A percentile compares a stretch with the other conserved stretches of the same genome.
Evolutionary conservation across 352 stramenopile species (phyloP).

Genomic region (Globisporangium nagaii): DNA sequence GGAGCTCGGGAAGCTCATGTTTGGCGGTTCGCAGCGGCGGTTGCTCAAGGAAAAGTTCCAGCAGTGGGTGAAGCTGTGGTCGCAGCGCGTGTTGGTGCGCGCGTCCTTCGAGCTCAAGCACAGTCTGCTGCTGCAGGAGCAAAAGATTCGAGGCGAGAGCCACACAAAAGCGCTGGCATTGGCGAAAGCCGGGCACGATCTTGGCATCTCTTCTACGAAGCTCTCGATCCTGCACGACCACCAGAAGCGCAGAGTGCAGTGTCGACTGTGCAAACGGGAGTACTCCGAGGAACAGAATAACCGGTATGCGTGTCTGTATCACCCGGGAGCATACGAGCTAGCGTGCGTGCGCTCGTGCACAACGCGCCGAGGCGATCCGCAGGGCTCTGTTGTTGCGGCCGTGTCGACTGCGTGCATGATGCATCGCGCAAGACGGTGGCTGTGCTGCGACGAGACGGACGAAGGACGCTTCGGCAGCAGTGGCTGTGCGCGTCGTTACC

Average conservation of each 20-base stretch:
- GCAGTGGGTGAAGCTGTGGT: slow-evolving; percentile 58
- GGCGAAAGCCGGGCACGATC: background rate
- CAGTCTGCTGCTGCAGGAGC: slow-evolving; percentile 47
- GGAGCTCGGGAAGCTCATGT: slow-evolving; percentile 50
- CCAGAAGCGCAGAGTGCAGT: slow-evolving; percentile 46
- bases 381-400: background rate
- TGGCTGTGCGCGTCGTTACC: slow-evolving; percentile 49
- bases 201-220: slow-evolving; percentile 11
- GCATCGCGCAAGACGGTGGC: slow-evolving; percentile 61
- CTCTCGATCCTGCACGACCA: slow-evolving; percentile 56
- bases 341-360: slow-evolving; percentile 53
- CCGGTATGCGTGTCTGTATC: slow-evolving; percentile 54
- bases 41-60: slow-evolving; percentile 47
- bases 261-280: slow-evolving; percentile 49
- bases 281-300: slow-evolving; percentile 78
- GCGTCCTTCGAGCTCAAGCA: slow-evolving; percentile 69
- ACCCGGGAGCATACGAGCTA: slow-evolving; percentile 56
- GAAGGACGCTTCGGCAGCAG: slow-evolving; percentile 63
- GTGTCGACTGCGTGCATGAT: slow-evolving; percentile 56
- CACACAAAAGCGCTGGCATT: slow-evolving; percentile 4
- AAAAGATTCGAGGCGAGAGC: slow-evolving; percentile 21
- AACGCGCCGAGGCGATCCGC: slow-evolving; percentile 20
- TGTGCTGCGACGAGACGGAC: slow-evolving; percentile 70
- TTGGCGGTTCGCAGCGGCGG: slow-evolving; percentile 27
- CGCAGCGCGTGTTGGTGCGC: slow-evolving; percentile 42